Base-by-base conservation (phyloP, 495 filamentous ascomycete species). In the Parathielavia hyrcaniae region DNA sequence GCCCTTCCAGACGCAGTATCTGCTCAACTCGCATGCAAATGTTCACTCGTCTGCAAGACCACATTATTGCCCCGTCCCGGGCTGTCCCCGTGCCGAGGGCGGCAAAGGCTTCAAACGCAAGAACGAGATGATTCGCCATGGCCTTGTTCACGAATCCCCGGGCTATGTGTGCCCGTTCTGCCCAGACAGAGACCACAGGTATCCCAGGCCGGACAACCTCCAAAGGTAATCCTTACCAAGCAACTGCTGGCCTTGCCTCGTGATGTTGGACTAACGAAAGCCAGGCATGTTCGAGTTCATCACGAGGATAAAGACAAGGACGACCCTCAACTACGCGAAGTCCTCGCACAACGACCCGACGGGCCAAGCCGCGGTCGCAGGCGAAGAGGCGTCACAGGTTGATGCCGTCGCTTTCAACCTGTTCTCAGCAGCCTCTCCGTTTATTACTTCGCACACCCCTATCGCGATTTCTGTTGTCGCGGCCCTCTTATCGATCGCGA, bases 111-210 rank as follows among this genome's bases (percentile, higher is more conserved):
- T 98, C 78, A 98, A 98, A 71, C 83, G 95, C 41, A 97, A 98
- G 72, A 98, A 98, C 64, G 95, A 98, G 74, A 97, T 98, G 95
- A 96, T 97, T 59, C 81, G 93, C 19, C 93, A 98, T 74, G 91
- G 92, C 5, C 79, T 98, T 1, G 93, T 98, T 2, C 93, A 98
- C 65, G 86, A 90, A 57, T 96, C 90, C 9, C 93, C 93, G 12
- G 93, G 95, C 60, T 98, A 98, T 69, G 86, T 97, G 36, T 98
- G 95, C 71, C 93, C 93, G 2, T 97, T 97, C 69, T 98, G 93
- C 69, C 87, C 90, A 3, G 91, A 97, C 70, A 79, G 90, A 61
- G 92, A 97, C 73, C 95, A 97, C 69, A 92, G 89, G 69, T 98
- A 98, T 69, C 93, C 95, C 19, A 80, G 95, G 63, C 95, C 95